Conservation (phyloP, 306 rosid genomes). For the Mucuna pruriens region DNA sequence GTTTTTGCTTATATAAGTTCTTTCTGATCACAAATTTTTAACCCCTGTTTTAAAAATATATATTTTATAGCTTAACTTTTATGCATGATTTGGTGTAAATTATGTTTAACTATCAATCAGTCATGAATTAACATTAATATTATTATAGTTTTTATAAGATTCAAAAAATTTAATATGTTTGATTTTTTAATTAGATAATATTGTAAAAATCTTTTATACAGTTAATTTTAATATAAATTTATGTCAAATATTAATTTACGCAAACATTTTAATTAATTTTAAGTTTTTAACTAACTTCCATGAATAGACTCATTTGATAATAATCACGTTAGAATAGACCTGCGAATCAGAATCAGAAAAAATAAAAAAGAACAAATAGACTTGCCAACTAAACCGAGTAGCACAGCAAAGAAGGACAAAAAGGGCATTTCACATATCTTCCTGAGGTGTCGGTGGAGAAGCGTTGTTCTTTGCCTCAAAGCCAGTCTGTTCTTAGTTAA, state of each 20-base stretch:
- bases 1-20: background rate
- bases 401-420: background rate
- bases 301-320: background rate
- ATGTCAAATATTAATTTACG: too few species aligned
- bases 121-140: too few species aligned
- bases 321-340: background rate
- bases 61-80: too few species aligned
- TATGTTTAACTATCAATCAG: too few species aligned
- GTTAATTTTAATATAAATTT: too few species aligned
- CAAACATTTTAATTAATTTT: too few species aligned
- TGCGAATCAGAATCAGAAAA: background rate
- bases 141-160: too few species aligned
- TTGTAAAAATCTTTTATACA: too few species aligned
- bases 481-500: constrained; percentile 56
- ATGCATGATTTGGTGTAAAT: too few species aligned
- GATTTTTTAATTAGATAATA: too few species aligned
- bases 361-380: background rate
- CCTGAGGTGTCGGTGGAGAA: constrained; percentile 49
- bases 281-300: background rate
- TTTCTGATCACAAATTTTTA: background rate
- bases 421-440: background rate
- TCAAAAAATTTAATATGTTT: too few species aligned
- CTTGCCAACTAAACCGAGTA: background rate
- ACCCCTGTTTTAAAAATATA: too few species aligned
- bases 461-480: constrained; percentile 38